Base-by-base conservation (phyloP, 768 basidiomycete species). In the Collybia sp. region DNA sequence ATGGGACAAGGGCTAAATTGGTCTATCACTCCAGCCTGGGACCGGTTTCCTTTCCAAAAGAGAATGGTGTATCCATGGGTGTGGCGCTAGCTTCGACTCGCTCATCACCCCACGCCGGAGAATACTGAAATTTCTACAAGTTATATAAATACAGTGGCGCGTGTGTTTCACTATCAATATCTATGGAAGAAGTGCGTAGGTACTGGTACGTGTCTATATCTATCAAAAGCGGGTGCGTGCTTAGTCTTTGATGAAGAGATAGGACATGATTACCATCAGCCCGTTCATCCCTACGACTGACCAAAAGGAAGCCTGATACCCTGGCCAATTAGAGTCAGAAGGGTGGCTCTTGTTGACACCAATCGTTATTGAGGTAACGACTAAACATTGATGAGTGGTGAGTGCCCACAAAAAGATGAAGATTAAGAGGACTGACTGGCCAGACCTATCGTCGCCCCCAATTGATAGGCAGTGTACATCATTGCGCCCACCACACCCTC, bases 401-500 rank as follows among this genome's bases (percentile, higher is more conserved):
- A 19, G 42, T 43, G 8, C 5, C 17, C 16, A 30, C 12, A 34
- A 15, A 16, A 35, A 25, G 32, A 16, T 17, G 11, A 43, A 38
- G 13, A 25, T 15, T n/a, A 12, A n/a, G 16, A 30, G 20, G 11
- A 38, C 48, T 49, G 38, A 49, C 48, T 40, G 16, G 50, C 42
- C 6, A 50, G 34, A 6, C 49, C 49, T 3, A 50, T 18, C 13
- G 49, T 50, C 31, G 46, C 41, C 9, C 47, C 47, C 11, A 52
- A 31, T 20, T 48, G 47, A 31, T 43, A 49, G 8, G 47, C 41
- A 10, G 50, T 48, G 17, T 48, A 52, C 50, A 49, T 52, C 18
- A 40, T 40, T n/a, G 50, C 50, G 10, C 50, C 43, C 15, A 52
- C 48, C 12, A 52, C 48, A 17, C 50, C 50, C 25, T 48, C 50